phyloP scores from a whole-genome alignment of 345 rosid genomes.

The Moringa oleifera region DNA sequence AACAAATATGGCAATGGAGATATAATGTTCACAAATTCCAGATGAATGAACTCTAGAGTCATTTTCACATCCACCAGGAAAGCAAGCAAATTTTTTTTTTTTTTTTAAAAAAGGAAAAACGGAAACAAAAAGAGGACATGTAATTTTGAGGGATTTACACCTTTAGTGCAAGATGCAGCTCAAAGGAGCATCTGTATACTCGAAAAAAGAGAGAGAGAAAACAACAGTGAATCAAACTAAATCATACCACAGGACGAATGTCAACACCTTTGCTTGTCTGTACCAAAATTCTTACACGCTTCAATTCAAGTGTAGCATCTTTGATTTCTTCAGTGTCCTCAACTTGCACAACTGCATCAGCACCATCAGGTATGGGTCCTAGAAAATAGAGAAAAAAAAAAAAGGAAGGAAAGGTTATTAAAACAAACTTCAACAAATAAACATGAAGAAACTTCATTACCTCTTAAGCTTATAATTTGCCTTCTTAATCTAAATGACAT shows the following conservation, averaged over 20 bases:
- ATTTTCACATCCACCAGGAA: no score
- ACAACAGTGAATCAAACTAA: no score
- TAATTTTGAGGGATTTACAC: no score
- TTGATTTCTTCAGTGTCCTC: constrained; percentile 65
- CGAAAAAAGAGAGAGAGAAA: constrained; percentile 1
- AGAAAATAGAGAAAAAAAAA: background rate
- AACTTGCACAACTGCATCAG: constrained; percentile 96
- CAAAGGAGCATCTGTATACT: background rate
- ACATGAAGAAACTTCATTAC: background rate
- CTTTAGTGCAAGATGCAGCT: background rate
- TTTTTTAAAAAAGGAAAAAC: no score
- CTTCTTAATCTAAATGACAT: no score
- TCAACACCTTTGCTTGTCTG: constrained; percentile 62
- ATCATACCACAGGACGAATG: constrained; percentile 92
- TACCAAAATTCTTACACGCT: constrained; percentile 59
- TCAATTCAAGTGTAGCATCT: constrained; percentile 28
- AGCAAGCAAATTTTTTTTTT: no score
- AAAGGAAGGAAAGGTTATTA: background rate
- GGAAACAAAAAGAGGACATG: no score
- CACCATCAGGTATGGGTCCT: constrained; percentile 98
- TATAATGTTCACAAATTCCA: no score
- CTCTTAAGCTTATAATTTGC: background rate
- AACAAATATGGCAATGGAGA: no score
- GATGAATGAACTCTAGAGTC: no score
- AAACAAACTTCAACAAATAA: background rate